phyloP scores from a whole-genome alignment of 495 filamentous ascomycete genomes.

The Penicillium ochrochloron region DNA sequence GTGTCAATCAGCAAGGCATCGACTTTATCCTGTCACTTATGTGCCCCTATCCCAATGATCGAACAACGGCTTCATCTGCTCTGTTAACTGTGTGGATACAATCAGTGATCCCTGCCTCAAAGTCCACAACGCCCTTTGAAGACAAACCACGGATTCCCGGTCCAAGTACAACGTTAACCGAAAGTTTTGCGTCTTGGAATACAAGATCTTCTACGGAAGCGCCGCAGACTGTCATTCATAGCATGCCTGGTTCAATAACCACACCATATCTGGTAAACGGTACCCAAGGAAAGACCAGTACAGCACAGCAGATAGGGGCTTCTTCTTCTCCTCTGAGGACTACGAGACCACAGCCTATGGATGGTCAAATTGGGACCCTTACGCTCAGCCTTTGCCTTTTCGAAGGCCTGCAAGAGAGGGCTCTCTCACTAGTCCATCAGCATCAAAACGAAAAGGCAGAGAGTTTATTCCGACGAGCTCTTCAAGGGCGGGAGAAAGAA shows the following conservation, averaged over 20 bases:
- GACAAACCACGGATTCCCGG: not conserved
- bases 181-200: slow-evolving; percentile 9
- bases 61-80: slow-evolving; percentile 12
- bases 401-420: not conserved
- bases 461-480: not conserved
- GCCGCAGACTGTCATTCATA: not conserved
- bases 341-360: not conserved
- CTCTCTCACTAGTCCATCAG: not conserved
- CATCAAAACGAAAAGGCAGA: not conserved
- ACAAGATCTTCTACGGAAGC: not conserved
- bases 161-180: not conserved
- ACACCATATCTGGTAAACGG: not conserved
- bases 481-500: not conserved
- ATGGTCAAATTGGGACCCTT: not conserved
- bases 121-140: not conserved
- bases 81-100: slow-evolving; percentile 12
- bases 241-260: not conserved
- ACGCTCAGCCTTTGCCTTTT: not conserved
- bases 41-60: slow-evolving; percentile 11
- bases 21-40: slow-evolving; percentile 17
- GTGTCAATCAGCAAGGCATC: slow-evolving; percentile 7
- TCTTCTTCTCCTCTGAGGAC: not conserved
- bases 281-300: not conserved
- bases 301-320: not conserved
- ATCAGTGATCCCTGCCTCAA: not conserved